These are phyloP conservation scores for Penicillium corylophilum DNA, from an alignment of 2,329 filamentous ascomycete species.

Conservation along the genomic window DNA sequence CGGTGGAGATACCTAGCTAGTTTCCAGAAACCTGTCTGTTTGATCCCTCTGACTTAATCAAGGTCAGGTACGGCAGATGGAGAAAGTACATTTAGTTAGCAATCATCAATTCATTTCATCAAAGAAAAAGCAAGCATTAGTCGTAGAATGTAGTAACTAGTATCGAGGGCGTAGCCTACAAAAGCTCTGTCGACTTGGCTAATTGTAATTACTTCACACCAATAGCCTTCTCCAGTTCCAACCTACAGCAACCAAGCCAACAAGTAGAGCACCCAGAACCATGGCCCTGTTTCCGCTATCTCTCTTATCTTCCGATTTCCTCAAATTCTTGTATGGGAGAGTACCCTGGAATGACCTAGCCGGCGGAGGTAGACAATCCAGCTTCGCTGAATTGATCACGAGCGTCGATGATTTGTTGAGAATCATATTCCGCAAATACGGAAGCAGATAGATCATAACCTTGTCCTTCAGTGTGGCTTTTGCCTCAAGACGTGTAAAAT, in stretches of 20 bases:
- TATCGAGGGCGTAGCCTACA: neutral
- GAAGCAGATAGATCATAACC: too few species aligned
- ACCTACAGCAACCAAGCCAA: neutral
- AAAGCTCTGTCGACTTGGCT: neutral
- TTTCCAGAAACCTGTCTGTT: neutral
- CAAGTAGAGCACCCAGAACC: neutral
- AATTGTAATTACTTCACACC: neutral
- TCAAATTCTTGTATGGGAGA: too few species aligned
- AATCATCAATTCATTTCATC: neutral
- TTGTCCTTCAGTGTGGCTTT: too few species aligned
- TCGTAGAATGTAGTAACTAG: neutral
- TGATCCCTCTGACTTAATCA: neutral
- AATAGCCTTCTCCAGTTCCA: neutral
- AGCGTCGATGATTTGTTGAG: too few species aligned
- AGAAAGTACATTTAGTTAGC: conserved; percentile 7
- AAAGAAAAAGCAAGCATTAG: neutral
- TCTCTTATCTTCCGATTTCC: too few species aligned
- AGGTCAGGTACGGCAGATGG: neutral
- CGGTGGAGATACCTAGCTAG: neutral
- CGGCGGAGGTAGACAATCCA: too few species aligned
- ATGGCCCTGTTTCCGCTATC: too few species aligned
- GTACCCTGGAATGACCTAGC: too few species aligned
- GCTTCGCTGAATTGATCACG: too few species aligned
- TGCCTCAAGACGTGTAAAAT: too few species aligned
- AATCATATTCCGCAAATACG: too few species aligned